Evolutionary conservation across 2,329 filamentous ascomycete species (phyloP), one percentile per base, ranked within the genome.

Genomic region (Pseudogymnoascus sp.): DNA sequence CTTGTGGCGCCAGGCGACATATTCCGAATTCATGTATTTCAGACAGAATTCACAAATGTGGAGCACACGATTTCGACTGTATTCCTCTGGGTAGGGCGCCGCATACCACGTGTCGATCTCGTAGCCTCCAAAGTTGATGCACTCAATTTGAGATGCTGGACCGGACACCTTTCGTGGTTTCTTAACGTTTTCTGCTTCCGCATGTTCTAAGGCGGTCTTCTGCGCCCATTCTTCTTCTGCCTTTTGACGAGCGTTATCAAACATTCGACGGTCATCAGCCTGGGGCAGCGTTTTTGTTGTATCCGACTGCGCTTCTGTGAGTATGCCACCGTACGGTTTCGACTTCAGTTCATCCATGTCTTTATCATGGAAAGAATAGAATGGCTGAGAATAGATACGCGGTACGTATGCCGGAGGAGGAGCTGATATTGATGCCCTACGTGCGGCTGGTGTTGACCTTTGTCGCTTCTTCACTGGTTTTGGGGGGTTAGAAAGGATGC

Each of bases 61-160:
- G n/a, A 99, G 83, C 38, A 96, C 90, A 31, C 91, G 88, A 73
- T 99, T 97, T 67, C 93, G 87, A 74, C 92, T 97, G 79, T 99
- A 99, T 76, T 99, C 95, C 74, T 97, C 95, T 0, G 95, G 95
- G 73, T 99, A 99, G 11, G 95, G 96, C 40, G 95, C 95, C 31
- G 95, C 93, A 77, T 99, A 97, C 93, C 95, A 97, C 2, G 95
- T 99, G 74, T 99, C 95, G 70, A 99, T 99, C 75, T 99, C 95
- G 82, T 89, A 96, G 61, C 92, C 91, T 53, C 95, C 95, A 77
- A 99, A 97, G 71, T 96, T 95, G 78, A 99, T 96, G 77, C 93
- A 97, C 75, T 97, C 96, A 74, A 99, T 97, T 77, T 97, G 95
- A 75, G 93, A 97, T 4, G 91, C 90, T 28, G 91, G 91, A 0